phyloP scores from a whole-genome alignment of 306 rosid genomes.

The Leucaena leucocephala region DNA sequence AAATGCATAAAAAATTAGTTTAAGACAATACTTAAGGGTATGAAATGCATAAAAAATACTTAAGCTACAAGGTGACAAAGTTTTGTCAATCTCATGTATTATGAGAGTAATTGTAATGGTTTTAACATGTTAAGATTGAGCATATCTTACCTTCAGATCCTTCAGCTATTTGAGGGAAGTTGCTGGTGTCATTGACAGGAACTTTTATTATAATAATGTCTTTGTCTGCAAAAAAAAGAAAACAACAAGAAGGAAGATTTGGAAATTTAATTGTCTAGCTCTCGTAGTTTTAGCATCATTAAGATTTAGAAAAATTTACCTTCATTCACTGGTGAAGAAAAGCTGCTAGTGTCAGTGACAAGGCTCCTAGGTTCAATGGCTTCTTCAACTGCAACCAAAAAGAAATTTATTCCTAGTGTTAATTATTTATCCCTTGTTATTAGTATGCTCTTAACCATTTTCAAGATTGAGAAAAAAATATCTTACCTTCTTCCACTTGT shows the following conservation, averaged over 20 bases:
- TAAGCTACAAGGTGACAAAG: too few relatives aligned
- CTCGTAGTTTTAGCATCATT: not conserved
- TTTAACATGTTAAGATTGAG: constrained; percentile 21
- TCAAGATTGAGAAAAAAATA: constrained; percentile 21
- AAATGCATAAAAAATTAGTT: too few relatives aligned
- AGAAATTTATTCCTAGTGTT: too few relatives aligned
- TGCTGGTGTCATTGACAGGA: constrained; percentile 27
- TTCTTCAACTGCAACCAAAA: too few relatives aligned
- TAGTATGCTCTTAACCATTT: too few relatives aligned
- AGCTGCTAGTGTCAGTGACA: too few relatives aligned
- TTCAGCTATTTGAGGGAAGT: constrained; percentile 25
- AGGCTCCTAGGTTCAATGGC: too few relatives aligned
- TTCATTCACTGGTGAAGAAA: too few relatives aligned
- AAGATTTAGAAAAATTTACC: not conserved
- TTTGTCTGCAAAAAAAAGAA: constrained; percentile 32
- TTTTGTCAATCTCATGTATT: constrained; percentile 17
- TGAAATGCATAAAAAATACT: too few relatives aligned
- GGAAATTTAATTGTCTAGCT: not conserved
- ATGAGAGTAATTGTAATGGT: not conserved
- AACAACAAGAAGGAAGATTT: constrained; percentile 2
- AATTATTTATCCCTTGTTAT: too few relatives aligned
- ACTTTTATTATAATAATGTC: constrained; percentile 32
- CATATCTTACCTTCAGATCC: constrained; percentile 30
- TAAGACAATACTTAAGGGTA: too few relatives aligned
- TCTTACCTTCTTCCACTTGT: constrained; percentile 35